Evolutionary conservation across 1,139 yeast species (phyloP), one percentile per base, ranked within the genome.

Genomic region (Meyerozyma sp.): DNA sequence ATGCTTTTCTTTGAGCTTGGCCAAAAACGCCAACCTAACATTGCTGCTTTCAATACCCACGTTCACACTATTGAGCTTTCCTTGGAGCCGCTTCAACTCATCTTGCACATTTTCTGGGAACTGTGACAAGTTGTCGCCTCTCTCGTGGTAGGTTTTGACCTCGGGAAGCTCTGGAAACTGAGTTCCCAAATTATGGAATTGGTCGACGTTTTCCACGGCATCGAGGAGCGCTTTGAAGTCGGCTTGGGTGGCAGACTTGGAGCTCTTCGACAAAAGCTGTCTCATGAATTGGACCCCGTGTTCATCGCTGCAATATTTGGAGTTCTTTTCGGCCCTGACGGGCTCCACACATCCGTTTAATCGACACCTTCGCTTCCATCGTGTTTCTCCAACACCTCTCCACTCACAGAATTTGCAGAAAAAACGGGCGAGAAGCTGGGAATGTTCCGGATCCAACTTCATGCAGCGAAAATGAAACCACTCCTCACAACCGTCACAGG

Each of bases 401-500:
- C 78, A 73, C 41, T 73, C 76, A 59, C 98, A 91, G 47, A 81
- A 79, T 13, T 86, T 85, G 57, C 98, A 91, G 55, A 70, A 84
- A 57, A 77, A 91, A 46, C 76, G 77, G 40, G 78, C 74, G 8
- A 90, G 81, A 44, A 90, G 66, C 39, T 73, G 70, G 44, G 79
- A 75, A 55, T 76, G 77, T 36, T 68, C 63, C n/a, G 62, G 64
- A 41, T 81, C 70, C 40, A 90, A 59, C 47, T 75, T 75, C 73
- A 90, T 79, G 57, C 97, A 91, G 40, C 68, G 70, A 60, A 91
- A 88, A 63, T 91, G 97, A 58, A 76, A 91, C 98, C 98, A 91
- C 50, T 88, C 96, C 57, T 90, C 96, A 63, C 98, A 91, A 7
- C 89, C 91, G 60, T 90, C 97, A 59, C 98, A 91, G 0, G 87